Percentiles rank a stretch among this genome's conserved stretches.
Evolutionary conservation across 768 basidiomycete species (phyloP).

Genomic region (Mycena epipterygia): DNA sequence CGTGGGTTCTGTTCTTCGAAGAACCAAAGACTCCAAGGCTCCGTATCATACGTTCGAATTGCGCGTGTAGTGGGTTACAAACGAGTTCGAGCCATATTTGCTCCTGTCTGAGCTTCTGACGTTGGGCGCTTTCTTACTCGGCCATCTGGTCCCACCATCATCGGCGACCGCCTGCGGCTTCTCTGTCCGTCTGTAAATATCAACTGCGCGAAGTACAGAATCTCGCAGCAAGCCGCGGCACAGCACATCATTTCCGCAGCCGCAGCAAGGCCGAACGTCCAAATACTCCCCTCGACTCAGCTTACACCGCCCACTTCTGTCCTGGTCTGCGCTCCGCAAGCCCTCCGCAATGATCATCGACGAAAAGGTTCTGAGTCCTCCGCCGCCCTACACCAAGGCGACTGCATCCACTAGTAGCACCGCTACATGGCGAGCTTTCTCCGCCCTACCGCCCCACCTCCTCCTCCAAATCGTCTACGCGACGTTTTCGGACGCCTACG

Average conservation of each 20-base stretch:
- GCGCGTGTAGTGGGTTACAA: too few species aligned
- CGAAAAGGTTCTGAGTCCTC: constrained; percentile 33
- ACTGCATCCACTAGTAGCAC: neutral
- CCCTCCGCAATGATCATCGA: constrained; percentile 36
- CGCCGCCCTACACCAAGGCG: constrained; percentile 32
- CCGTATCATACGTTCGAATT: too few species aligned
- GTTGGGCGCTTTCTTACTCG: too few species aligned
- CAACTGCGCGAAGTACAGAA: constrained; percentile 5
- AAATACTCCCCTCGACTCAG: constrained; percentile 9
- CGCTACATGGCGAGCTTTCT: constrained; percentile 39
- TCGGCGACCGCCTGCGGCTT: too few species aligned
- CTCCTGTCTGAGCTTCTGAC: too few species aligned
- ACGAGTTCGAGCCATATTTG: too few species aligned
- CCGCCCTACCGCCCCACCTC: constrained; percentile 70
- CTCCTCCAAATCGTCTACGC: constrained; percentile 78
- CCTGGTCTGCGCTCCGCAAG: constrained; percentile 12
- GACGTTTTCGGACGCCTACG: constrained; percentile 65
- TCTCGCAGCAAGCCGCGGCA: constrained; percentile 22
- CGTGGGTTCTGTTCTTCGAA: too few species aligned
- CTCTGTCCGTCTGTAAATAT: neutral
- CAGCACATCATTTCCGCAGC: constrained; percentile 19
- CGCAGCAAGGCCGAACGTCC: constrained; percentile 12
- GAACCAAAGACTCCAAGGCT: too few species aligned
- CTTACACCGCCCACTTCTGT: constrained; percentile 5
- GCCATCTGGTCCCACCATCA: too few species aligned